These are phyloP conservation scores for Phytophthora litchii DNA, from an alignment of 352 stramenopile genomes.

Conservation along the genomic window DNA sequence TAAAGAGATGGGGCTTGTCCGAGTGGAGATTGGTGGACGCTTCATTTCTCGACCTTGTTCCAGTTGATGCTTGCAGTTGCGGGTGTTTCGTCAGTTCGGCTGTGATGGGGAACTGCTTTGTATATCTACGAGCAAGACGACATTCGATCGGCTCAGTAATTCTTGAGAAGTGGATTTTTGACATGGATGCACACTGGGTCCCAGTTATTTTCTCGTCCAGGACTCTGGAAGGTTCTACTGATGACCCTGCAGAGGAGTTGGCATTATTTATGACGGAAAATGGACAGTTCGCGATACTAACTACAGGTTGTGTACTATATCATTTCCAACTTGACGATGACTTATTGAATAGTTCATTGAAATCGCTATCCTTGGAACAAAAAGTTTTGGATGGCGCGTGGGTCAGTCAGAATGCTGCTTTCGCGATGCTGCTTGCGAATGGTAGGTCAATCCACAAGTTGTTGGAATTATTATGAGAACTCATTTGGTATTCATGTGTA, in stretches of 20 bases:
- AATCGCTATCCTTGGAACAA: conserved; percentile 17
- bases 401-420: conserved; percentile 17
- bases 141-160: not conserved
- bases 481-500: not conserved
- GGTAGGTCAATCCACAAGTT: conserved; percentile 14
- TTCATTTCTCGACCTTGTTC: not conserved
- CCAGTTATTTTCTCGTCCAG: conserved; percentile 17
- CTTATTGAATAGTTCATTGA: conserved; percentile 11
- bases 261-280: conserved; percentile 16
- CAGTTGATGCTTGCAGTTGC: conserved; percentile 4
- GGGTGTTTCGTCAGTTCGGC: conserved; percentile 28
- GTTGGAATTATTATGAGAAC: not conserved
- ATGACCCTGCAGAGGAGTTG: not conserved
- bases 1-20: not conserved
- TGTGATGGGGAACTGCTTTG: conserved; percentile 28
- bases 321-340: conserved; percentile 16
- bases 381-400: conserved; percentile 20
- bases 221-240: not conserved
- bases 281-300: conserved; percentile 19
- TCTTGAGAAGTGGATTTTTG: conserved; percentile 32
- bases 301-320: conserved; percentile 8
- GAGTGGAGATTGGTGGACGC: conserved; percentile 15
- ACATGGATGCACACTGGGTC: conserved; percentile 24
- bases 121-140: conserved; percentile 13
- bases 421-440: conserved; percentile 38